Base-by-base conservation (phyloP, 1,139 yeast species). In the Torulaspora pretoriensis region DNA sequence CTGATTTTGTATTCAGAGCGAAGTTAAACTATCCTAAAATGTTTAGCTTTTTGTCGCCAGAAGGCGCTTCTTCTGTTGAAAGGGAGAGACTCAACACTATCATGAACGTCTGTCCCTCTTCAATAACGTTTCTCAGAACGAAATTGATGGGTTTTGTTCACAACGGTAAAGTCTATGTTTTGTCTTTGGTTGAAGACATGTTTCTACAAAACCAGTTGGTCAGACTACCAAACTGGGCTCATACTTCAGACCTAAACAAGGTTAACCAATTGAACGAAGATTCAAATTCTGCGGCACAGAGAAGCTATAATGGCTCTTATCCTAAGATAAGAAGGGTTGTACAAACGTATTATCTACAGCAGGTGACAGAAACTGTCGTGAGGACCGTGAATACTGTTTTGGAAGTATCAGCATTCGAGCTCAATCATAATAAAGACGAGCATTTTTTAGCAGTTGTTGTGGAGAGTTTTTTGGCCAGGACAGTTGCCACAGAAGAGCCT, bases 401-500 rank as follows among this genome's bases (percentile, higher is more conserved):
- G 50, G 98, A 94, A 57, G 87, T 96, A 54, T 83, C 96, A 1
- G 88, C 94, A 16, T 94, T 92, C 65, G 97, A 94, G 62, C 77
- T 90, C 8, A 79, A 79, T 53, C 81, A 88, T 45, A 92, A 90
- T 40, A 84, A 55, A 35, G 60, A 83, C 45, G 96, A 88, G 60
- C 86, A 87, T 61, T 71, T 90, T 24, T 89, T 96, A 0, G 89
- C 89, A 4, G 85, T 92, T 6, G 80, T 92, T 1, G 79, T 94
- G 29, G 99, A 94, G 63, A 84, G 96, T 2, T 81, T 88, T 12
- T 74, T 84, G 14, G 88, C 90, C 2, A 55, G 47, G 31, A 42
- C 48, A 2, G 40, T 46, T 4, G 17, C 47, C 1, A 29, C 48
- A 1, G 34, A 29, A n/a, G 50, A 45, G 22, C 14, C 48, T 9